These are phyloP conservation scores for Psilocybe mexicana DNA, from an alignment of 1,284 basidiomycete species.

Conservation along the genomic window DNA sequence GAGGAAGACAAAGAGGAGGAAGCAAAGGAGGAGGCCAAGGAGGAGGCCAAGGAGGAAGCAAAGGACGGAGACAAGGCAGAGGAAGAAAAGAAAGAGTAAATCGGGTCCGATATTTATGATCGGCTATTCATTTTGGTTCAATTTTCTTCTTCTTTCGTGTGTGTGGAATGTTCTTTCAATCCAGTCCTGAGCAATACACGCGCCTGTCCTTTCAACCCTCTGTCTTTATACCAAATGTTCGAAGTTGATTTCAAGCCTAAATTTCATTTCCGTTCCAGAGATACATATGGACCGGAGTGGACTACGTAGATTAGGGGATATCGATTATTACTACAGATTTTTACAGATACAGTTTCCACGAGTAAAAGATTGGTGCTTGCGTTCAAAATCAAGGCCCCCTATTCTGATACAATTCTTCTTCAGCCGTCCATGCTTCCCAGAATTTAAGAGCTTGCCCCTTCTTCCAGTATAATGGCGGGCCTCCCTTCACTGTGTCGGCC, in stretches of 20 bases:
- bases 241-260: slow-evolving; percentile 3
- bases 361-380: background rate
- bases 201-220: background rate
- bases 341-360: slow-evolving; percentile 10
- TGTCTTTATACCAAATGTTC: slow-evolving; percentile 16
- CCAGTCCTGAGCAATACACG: background rate
- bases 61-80: slow-evolving; percentile 19
- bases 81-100: slow-evolving; percentile 13
- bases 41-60: slow-evolving; percentile 16
- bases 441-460: slow-evolving; percentile 43
- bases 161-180: background rate
- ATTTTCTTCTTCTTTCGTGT: background rate
- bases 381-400: slow-evolving; percentile 1
- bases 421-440: slow-evolving; percentile 51
- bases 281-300: background rate
- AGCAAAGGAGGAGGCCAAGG: slow-evolving; percentile 16
- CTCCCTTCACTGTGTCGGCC: slow-evolving; percentile 42
- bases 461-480: slow-evolving; percentile 44
- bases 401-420: slow-evolving; percentile 35
- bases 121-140: background rate
- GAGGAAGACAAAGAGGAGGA: slow-evolving; percentile 21
- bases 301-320: slow-evolving; percentile 13
- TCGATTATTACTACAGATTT: slow-evolving; percentile 12
- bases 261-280: background rate
- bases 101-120: background rate